phyloP scores from a whole-genome alignment of 2,329 filamentous ascomycete species.

The Dothistroma pini region DNA sequence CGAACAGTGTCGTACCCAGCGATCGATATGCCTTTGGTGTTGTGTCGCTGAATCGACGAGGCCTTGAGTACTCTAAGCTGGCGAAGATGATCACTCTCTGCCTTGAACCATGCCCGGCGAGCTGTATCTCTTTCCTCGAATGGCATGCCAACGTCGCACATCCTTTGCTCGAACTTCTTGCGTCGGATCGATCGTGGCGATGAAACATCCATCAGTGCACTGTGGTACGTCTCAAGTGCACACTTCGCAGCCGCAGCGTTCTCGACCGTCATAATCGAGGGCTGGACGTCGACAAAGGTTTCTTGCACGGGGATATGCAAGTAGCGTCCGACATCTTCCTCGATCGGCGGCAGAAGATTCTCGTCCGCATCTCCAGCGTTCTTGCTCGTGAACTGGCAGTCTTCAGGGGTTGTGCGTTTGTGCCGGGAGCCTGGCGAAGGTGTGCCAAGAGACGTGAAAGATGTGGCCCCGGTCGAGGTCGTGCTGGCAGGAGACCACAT shows the following conservation, averaged over 20 bases:
- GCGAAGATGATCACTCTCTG: slow-evolving; percentile 72
- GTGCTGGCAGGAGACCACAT: slow-evolving; percentile 31
- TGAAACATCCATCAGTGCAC: slow-evolving; percentile 53
- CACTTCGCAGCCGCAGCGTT: slow-evolving; percentile 76
- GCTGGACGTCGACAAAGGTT: slow-evolving; percentile 24
- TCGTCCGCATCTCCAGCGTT: slow-evolving; percentile 24
- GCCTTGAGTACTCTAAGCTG: slow-evolving; percentile 67
- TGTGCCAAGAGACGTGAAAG: slow-evolving; percentile 28
- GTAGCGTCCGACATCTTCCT: slow-evolving; percentile 30
- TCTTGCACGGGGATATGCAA: slow-evolving; percentile 34
- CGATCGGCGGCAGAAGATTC: slow-evolving; percentile 30
- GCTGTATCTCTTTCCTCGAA: slow-evolving; percentile 54
- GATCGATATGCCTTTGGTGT: slow-evolving; percentile 49
- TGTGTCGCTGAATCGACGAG: slow-evolving; percentile 49
- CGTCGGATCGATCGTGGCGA: slow-evolving; percentile 60
- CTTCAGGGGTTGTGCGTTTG: slow-evolving; percentile 29
- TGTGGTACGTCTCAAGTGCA: slow-evolving; percentile 77
- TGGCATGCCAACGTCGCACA: slow-evolving; percentile 56
- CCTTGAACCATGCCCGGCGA: slow-evolving; percentile 58
- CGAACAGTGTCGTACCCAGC: slow-evolving; percentile 77
- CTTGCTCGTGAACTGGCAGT: slow-evolving; percentile 25
- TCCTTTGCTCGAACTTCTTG: slow-evolving; percentile 59
- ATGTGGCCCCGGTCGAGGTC: slow-evolving; percentile 35
- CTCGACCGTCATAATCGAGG: slow-evolving; percentile 65
- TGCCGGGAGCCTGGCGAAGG: slow-evolving; percentile 22